Base-by-base conservation (phyloP, 1,284 basidiomycete species). In the Cryptococcus floricola region DNA sequence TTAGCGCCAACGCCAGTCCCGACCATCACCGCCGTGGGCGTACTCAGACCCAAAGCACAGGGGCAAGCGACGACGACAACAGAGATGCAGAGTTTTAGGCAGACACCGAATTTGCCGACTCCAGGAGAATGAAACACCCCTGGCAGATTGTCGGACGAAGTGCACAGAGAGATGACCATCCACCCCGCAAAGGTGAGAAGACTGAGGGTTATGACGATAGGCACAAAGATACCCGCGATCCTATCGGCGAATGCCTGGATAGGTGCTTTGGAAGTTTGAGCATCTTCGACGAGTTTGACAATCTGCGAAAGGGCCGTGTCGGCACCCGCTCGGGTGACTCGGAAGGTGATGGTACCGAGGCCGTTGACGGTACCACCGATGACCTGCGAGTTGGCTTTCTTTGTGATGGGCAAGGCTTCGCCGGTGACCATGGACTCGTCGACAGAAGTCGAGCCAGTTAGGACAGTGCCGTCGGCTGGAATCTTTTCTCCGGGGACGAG, bases 11-110 rank as follows among this genome's bases (percentile, higher is more conserved):
- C 87, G 0, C 96, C 96, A 0, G 96, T 98, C 31, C 96, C 96
- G 41, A 98, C 96, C 96, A 98, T 98, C 76, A 98, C 94, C 1
- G 96, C 96, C 0, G 96, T 98, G 0, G 96, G 96, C 0, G 96
- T 98, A 57, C 89, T 91, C 53, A 98, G 82, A 3, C 96, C 96
- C 28, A 99, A 83, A 0, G 96, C 96, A 71, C 96, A 99, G 0
- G 96, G 96, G 74, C 96, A 99, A 4, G 96, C 96, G 54, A 99
- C 94, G 45, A 99, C 96, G 56, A 99, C 85, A 61, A 98, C 95
- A 50, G 90, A 94, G 70, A 98, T 98, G 74, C 95, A 98, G 62
- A 99, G 86, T 80, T 97, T 94, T 58, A 99, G 81, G 72, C 95
- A 98, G 12, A 96, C 87, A 37, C 91, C 90, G 58, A 98, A 81